Conservation (phyloP, 75 land plant species). For the Cunninghamia lanceolata region DNA sequence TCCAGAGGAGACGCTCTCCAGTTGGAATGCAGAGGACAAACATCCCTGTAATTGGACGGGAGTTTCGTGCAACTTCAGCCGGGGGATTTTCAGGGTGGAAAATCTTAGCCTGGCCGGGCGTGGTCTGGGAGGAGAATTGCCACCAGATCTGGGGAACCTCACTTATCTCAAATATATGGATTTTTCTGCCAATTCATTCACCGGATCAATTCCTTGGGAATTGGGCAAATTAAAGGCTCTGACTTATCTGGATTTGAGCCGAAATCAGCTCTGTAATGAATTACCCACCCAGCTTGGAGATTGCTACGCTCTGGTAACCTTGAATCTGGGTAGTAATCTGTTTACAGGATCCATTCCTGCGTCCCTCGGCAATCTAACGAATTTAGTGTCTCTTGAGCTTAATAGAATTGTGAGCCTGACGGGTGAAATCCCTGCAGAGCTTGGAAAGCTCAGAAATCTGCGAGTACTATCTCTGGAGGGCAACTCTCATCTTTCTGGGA, state of each 20-base stretch:
- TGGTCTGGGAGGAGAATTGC: background rate
- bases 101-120: background rate
- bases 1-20: background rate
- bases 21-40: background rate
- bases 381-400: slow-evolving; percentile 16
- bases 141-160: slow-evolving; percentile 17
- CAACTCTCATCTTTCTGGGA: slow-evolving; percentile 19
- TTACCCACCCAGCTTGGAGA: background rate
- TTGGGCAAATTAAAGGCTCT: background rate
- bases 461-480: background rate
- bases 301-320: background rate
- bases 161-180: slow-evolving; percentile 11
- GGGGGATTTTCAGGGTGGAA: background rate
- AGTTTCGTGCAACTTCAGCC: background rate
- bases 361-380: slow-evolving; percentile 4
- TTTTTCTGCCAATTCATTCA: slow-evolving; percentile 15
- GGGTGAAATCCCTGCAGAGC: slow-evolving; percentile 1
- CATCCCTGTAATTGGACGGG: slow-evolving; percentile 1
- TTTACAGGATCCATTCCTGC: slow-evolving; percentile 13
- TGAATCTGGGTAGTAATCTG: background rate
- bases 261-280: slow-evolving; percentile 14
- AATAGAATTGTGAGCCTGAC: background rate
- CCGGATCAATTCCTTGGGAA: background rate
- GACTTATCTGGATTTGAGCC: slow-evolving; percentile 12
- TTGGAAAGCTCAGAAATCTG: background rate